Conservation (phyloP, 305 asterid species). For the Rubia balearica region DNA sequence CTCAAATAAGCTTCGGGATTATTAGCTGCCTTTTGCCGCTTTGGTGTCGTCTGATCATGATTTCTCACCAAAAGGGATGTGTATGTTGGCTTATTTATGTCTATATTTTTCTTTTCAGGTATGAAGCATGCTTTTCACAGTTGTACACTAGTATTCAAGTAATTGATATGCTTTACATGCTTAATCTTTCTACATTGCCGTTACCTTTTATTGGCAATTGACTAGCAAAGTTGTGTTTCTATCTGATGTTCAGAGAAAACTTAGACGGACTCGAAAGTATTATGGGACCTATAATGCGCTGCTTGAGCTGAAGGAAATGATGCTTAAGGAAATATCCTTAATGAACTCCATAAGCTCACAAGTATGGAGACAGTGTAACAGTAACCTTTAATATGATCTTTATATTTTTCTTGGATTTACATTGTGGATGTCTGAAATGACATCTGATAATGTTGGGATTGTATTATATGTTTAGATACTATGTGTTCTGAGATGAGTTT, state of each 20-base stretch:
- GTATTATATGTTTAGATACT: neutral
- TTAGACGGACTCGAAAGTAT: conserved; percentile 50
- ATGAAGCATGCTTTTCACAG: conserved; percentile 69
- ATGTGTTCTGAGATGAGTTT: neutral
- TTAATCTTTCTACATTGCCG: conserved; percentile 12
- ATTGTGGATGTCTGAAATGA: neutral
- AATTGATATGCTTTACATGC: conserved; percentile 11
- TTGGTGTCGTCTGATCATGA: neutral
- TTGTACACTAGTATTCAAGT: conserved; percentile 73
- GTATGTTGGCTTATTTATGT: neutral
- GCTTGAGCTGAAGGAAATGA: conserved; percentile 70
- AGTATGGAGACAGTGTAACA: conserved; percentile 32
- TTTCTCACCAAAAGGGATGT: neutral
- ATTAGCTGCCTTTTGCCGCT: neutral
- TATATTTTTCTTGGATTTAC: neutral
- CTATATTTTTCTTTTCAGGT: conserved; percentile 40
- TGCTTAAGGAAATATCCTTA: conserved; percentile 79
- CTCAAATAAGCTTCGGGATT: neutral
- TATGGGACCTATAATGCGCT: conserved; percentile 76
- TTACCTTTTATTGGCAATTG: conserved; percentile 15
- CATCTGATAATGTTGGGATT: neutral
- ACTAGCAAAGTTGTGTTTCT: conserved; percentile 20
- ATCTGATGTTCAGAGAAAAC: conserved; percentile 49
- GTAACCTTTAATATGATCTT: neutral
- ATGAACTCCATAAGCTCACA: conserved; percentile 70